Percentiles rank a stretch among this genome's conserved stretches.
These are phyloP conservation scores for Annona squamosa DNA, from an alignment of 164 flowering plant genomes.

Conservation along the genomic window DNA sequence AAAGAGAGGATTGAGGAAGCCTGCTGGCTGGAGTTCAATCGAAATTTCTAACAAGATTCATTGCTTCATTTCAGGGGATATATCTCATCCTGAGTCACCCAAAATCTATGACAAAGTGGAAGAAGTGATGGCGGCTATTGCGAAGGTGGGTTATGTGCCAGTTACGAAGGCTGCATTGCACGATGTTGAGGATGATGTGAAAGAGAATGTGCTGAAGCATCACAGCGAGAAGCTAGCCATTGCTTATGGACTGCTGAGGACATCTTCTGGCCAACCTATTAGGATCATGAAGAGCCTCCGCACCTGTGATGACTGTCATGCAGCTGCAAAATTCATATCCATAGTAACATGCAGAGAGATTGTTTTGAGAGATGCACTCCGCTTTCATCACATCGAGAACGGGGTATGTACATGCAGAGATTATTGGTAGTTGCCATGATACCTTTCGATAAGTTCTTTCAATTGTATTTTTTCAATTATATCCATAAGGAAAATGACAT, in stretches of 20 bases:
- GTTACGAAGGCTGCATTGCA: constrained; percentile 20
- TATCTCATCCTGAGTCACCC: constrained; percentile 6
- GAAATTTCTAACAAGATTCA: constrained; percentile 12
- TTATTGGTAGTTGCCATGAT: constrained; percentile 9
- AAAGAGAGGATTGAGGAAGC: constrained; percentile 11
- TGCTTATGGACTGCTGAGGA: constrained; percentile 21
- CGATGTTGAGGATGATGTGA: constrained; percentile 24
- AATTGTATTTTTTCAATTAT: too few relatives aligned
- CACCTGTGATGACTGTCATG: constrained; percentile 28
- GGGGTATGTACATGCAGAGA: constrained; percentile 13
- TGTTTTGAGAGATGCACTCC: constrained; percentile 13
- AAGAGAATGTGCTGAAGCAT: constrained; percentile 17
- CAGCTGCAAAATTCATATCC: constrained; percentile 20
- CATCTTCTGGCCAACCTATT: constrained; percentile 5
- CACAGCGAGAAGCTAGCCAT: constrained; percentile 31
- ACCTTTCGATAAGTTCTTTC: background rate
- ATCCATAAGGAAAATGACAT: too few relatives aligned
- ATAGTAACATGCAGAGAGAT: constrained; percentile 10
- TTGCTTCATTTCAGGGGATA: constrained; percentile 12
- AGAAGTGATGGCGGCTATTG: constrained; percentile 14
- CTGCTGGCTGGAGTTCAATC: constrained; percentile 13
- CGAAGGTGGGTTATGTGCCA: constrained; percentile 15
- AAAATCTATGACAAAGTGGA: constrained; percentile 20
- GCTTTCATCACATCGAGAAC: constrained; percentile 13
- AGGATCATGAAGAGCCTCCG: constrained; percentile 23